phyloP scores from a whole-genome alignment of 331 rosid species.

The Quercus phellos region DNA sequence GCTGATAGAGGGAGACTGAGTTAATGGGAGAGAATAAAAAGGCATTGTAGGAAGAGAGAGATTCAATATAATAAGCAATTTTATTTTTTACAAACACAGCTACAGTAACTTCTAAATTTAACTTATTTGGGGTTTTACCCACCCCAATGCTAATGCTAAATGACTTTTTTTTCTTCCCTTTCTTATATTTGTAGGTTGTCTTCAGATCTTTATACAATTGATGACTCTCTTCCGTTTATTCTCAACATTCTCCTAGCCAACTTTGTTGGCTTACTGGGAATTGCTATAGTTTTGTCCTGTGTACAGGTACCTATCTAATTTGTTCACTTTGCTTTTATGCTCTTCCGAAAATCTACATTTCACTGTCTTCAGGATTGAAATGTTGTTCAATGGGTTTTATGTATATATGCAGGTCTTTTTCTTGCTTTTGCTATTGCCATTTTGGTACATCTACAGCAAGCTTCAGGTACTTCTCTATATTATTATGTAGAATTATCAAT shows the following conservation, averaged over 20 bases:
- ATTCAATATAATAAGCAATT: no score
- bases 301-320: constrained; percentile 60
- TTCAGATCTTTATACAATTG: constrained; percentile 93
- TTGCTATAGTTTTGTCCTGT: constrained; percentile 70
- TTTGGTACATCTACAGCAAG: constrained; percentile 88
- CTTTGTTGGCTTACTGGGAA: constrained; percentile 87
- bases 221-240: constrained; percentile 94
- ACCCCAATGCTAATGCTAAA: no score
- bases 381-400: constrained; percentile 21
- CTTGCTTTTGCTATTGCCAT: constrained; percentile 78
- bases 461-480: constrained; percentile 64
- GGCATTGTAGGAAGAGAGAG: no score
- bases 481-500: background rate
- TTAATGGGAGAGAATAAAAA: no score
- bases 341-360: background rate
- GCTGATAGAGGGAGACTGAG: no score
- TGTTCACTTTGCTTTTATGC: constrained; percentile 7
- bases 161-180: background rate
- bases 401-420: constrained; percentile 55
- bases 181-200: constrained; percentile 61
- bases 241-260: constrained; percentile 94
- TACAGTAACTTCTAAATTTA: no score
- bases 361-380: background rate
- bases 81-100: no score
- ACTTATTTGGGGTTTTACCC: no score